Percentiles rank a stretch among this genome's conserved stretches.
phyloP scores from a whole-genome alignment of 2,329 filamentous ascomycete species.

The Alternaria gansuensis region DNA sequence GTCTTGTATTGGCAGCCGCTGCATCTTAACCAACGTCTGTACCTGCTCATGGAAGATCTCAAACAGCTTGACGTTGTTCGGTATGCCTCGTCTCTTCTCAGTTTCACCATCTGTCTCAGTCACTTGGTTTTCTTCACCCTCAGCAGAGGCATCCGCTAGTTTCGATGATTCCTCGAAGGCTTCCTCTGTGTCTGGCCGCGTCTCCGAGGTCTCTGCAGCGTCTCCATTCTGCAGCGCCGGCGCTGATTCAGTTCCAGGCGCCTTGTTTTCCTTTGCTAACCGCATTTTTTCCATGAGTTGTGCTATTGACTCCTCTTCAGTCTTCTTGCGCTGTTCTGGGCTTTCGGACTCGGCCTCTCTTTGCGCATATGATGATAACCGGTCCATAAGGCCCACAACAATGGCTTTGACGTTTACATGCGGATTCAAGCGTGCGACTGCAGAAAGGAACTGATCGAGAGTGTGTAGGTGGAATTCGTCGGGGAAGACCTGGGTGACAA shows the following conservation, averaged over 20 bases:
- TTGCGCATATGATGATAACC: constrained; percentile 92
- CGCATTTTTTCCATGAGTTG: constrained; percentile 80
- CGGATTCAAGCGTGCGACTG: constrained; percentile 90
- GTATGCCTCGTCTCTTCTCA: constrained; percentile 66
- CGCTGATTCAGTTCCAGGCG: constrained; percentile 36
- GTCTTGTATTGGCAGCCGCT: constrained; percentile 91
- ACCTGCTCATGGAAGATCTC: constrained; percentile 98
- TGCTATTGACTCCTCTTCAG: constrained; percentile 83
- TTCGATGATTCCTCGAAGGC: constrained; percentile 42
- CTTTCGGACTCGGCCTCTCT: constrained; percentile 79
- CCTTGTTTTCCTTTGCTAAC: constrained; percentile 67
- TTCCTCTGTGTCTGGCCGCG: constrained; percentile 39
- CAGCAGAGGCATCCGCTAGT: constrained; percentile 36
- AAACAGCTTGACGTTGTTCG: constrained; percentile 85
- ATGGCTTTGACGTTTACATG: constrained; percentile 98
- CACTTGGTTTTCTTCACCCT: constrained; percentile 50
- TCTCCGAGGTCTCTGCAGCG: constrained; percentile 31
- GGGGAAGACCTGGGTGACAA: constrained; percentile 98
- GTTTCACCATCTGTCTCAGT: constrained; percentile 55
- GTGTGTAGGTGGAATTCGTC: constrained; percentile 99
- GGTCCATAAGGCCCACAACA: constrained; percentile 97
- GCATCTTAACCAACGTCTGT: constrained; percentile 88
- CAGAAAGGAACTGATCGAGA: constrained; percentile 91
- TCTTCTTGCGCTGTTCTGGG: constrained; percentile 74
- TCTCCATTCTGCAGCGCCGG: constrained; percentile 50